These are phyloP conservation scores for Pichia sp. DNA, from an alignment of 1,139 yeast species.

Conservation along the genomic window DNA sequence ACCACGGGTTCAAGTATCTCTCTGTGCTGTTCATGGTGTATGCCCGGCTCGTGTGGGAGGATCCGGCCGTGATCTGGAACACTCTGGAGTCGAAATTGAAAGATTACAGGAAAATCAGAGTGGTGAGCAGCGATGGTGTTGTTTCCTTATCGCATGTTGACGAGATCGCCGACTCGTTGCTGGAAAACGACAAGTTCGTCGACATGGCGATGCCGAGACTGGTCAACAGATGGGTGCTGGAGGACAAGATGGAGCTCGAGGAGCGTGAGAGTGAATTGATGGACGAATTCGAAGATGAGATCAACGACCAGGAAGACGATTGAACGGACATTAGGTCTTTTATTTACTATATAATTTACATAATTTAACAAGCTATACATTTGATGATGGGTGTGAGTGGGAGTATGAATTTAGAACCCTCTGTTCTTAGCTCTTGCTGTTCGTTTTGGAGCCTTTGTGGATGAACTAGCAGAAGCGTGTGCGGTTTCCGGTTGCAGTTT, in stretches of 20 bases:
- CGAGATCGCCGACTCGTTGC: conserved; percentile 55
- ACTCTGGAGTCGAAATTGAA: conserved; percentile 50
- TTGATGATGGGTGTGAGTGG: no score
- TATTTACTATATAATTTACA: background rate
- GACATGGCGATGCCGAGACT: conserved; percentile 64
- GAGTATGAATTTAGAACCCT: conserved; percentile 14
- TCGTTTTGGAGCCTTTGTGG: conserved; percentile 11
- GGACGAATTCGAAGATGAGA: conserved; percentile 28
- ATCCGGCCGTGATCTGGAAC: conserved; percentile 45
- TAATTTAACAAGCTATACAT: no score
- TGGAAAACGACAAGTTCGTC: conserved; percentile 49
- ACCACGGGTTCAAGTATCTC: conserved; percentile 65
- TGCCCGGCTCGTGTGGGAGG: conserved; percentile 46
- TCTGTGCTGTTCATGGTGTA: conserved; percentile 61
- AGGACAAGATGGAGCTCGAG: conserved; percentile 40
- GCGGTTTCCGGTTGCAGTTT: background rate
- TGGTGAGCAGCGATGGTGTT: conserved; percentile 26
- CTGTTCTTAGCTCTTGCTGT: conserved; percentile 13
- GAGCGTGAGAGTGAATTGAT: conserved; percentile 38
- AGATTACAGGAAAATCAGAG: conserved; percentile 55
- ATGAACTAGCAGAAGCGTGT: background rate
- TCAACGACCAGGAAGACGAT: conserved; percentile 19
- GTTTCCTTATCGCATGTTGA: conserved; percentile 44
- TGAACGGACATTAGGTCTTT: conserved; percentile 1
- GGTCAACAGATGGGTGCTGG: conserved; percentile 38